These are phyloP conservation scores for Fusarium cyanostomum DNA, from an alignment of 2,329 filamentous ascomycete species.

Conservation along the genomic window DNA sequence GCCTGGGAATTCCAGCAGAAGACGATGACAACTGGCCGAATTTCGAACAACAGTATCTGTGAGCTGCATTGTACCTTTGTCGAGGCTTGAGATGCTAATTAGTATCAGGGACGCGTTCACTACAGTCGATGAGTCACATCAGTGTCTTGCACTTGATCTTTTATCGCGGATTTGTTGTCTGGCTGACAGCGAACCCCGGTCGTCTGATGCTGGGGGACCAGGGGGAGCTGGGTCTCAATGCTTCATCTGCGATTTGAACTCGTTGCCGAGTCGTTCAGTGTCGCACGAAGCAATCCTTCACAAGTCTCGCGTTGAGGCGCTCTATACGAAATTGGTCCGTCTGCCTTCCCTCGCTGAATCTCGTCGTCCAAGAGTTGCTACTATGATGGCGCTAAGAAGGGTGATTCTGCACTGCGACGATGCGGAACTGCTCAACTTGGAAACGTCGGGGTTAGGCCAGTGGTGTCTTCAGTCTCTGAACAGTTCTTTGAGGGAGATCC, in stretches of 20 bases:
- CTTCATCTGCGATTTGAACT: constrained; percentile 40
- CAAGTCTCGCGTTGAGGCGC: constrained; percentile 53
- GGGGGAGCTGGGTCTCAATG: constrained; percentile 25
- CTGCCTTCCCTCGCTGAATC: constrained; percentile 60
- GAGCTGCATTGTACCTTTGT: constrained; percentile 44
- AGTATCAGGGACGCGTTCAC: constrained; percentile 53
- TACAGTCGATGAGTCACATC: constrained; percentile 57
- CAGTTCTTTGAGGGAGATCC: constrained; percentile 85
- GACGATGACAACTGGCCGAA: constrained; percentile 39
- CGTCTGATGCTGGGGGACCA: background rate
- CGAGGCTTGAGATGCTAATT: constrained; percentile 29
- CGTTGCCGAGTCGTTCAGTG: background rate
- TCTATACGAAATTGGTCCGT: constrained; percentile 59
- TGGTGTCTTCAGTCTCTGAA: constrained; percentile 84
- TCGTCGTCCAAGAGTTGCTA: constrained; percentile 71
- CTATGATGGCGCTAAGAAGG: constrained; percentile 76
- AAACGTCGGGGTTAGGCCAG: constrained; percentile 74
- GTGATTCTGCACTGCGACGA: constrained; percentile 73
- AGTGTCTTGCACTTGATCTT: constrained; percentile 62
- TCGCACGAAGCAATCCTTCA: constrained; percentile 14
- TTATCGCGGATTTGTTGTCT: constrained; percentile 61
- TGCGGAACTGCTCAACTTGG: constrained; percentile 70
- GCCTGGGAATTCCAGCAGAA: constrained; percentile 42
- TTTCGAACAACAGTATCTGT: constrained; percentile 57
- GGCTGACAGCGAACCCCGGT: constrained; percentile 11